Evolutionary conservation across 2,329 filamentous ascomycete species (phyloP).

Genomic region (Xylaria sp.): DNA sequence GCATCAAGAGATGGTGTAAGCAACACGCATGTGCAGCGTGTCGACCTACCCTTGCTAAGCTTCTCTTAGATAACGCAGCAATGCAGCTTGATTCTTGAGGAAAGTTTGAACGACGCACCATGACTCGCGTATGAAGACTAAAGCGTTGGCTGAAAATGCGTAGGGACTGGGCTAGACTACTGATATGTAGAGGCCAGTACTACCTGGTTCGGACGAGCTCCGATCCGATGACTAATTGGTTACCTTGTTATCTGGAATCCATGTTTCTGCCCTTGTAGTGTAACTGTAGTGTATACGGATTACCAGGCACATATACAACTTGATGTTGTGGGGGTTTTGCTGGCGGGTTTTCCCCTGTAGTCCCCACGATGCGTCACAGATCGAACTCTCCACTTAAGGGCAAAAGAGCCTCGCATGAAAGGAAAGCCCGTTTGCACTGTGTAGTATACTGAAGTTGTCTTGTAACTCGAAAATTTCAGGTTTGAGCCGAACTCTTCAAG

Average conservation of each 20-base stretch:
- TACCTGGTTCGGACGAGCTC: not conserved
- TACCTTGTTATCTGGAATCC: conserved; percentile 2
- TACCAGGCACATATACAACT: conserved; percentile 3
- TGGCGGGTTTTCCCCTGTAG: conserved; percentile 20
- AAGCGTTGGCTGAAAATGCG: not conserved
- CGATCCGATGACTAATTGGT: conserved; percentile 6
- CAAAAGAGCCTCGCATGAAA: conserved; percentile 35
- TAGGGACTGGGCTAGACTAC: not conserved
- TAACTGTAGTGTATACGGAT: not conserved
- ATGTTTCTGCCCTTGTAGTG: conserved; percentile 3
- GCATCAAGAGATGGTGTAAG: not conserved
- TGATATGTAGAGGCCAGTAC: not conserved
- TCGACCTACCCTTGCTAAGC: not conserved
- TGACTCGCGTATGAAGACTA: not conserved
- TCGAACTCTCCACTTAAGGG: conserved; percentile 27
- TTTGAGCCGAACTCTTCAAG: not conserved
- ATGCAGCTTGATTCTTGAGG: not conserved
- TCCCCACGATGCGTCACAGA: conserved; percentile 33
- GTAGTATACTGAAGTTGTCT: not conserved
- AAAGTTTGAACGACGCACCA: not conserved
- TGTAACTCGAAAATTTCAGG: not conserved
- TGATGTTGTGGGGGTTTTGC: conserved; percentile 13
- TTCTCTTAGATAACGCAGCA: not conserved
- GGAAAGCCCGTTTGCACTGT: not conserved
- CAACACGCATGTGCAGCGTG: not conserved